Evolutionary conservation across 306 rosid genomes (phyloP).

Genomic region (Lupinus albus): DNA sequence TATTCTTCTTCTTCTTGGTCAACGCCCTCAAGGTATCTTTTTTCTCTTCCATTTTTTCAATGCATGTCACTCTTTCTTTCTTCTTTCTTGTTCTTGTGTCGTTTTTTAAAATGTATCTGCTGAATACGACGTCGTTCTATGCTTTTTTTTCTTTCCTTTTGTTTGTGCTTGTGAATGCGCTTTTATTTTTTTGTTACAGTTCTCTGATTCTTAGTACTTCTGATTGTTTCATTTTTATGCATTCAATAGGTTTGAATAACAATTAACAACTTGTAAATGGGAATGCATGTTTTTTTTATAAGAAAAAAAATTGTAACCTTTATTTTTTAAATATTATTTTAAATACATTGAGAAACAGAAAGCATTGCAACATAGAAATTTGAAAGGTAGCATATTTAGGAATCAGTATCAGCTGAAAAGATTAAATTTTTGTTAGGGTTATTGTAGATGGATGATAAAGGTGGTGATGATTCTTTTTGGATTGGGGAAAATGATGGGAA

Average conservation of each 20-base stretch:
- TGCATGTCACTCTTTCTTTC: too few relatives aligned
- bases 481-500: conserved; percentile 43
- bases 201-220: too few relatives aligned
- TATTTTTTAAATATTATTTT: too few relatives aligned
- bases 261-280: background rate
- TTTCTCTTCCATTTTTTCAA: background rate
- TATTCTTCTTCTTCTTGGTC: conserved; percentile 4
- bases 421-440: conserved; percentile 5
- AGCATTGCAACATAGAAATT: conserved; percentile 5
- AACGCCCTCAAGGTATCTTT: conserved; percentile 30
- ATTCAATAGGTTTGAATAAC: conserved; percentile 20
- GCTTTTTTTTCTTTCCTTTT: too few relatives aligned
- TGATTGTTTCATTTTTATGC: background rate
- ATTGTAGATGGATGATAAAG: conserved; percentile 33
- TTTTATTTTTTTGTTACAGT: too few relatives aligned
- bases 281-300: background rate
- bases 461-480: conserved; percentile 37
- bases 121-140: too few relatives aligned
- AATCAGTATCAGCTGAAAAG: conserved; percentile 14
- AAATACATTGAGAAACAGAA: conserved; percentile 32
- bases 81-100: too few relatives aligned
- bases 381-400: conserved; percentile 13
- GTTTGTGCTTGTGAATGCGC: too few relatives aligned
- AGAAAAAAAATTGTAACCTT: too few relatives aligned
- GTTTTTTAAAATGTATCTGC: too few relatives aligned